These are phyloP conservation scores for Capsaspora owczarzaki DNA, from an alignment of 78 protist species.

Conservation along the genomic window DNA sequence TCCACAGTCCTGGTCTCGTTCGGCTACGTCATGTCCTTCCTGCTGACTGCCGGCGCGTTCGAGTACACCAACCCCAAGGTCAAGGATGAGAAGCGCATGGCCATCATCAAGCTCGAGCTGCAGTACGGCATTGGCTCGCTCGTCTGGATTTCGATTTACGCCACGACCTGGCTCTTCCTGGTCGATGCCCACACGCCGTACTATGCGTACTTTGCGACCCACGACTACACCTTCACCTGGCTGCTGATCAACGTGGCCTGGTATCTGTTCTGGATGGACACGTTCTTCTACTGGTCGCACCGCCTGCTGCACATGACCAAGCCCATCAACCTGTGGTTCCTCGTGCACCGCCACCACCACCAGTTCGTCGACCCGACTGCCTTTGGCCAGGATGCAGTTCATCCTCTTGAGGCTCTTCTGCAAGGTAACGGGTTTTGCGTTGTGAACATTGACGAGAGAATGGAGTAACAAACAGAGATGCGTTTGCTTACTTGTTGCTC, in stretches of 20 bases:
- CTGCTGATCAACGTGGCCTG: neutral
- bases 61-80: neutral
- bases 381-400: slow-evolving; percentile 13
- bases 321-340: neutral
- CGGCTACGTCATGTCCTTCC: neutral
- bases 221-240: neutral
- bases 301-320: neutral
- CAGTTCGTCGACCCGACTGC: slow-evolving; percentile 14
- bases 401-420: neutral
- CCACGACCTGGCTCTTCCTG: neutral
- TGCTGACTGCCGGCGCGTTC: neutral
- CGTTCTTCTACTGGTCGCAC: slow-evolving; percentile 12
- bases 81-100: neutral
- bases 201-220: neutral
- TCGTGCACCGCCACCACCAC: slow-evolving; percentile 2
- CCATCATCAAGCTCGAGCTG: neutral
- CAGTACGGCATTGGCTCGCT: neutral
- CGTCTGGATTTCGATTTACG: neutral
- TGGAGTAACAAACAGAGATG: neutral
- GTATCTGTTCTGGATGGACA: neutral
- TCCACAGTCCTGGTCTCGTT: neutral
- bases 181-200: neutral
- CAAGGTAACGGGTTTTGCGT: neutral
- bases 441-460: neutral
- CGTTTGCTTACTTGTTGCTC: no score